A percentile compares a stretch with the other conserved stretches of the same genome.
phyloP scores from a whole-genome alignment of 768 basidiomycete genomes.

The Termitomyces titanicus region DNA sequence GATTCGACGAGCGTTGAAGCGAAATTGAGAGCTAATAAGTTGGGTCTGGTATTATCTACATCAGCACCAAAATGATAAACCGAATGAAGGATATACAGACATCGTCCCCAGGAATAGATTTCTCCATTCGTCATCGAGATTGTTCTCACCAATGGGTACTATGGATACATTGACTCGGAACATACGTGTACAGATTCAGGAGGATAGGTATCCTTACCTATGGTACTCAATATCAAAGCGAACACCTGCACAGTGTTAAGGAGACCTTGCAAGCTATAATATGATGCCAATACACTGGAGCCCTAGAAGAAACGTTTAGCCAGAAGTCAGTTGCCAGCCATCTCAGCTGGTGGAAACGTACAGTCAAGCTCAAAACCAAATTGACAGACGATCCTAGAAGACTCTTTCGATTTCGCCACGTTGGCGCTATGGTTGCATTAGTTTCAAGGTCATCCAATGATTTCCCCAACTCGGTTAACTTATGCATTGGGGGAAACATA shows the following conservation, averaged over 20 bases:
- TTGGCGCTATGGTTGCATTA: constrained; percentile 43
- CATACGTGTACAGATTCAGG: background rate
- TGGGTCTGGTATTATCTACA: constrained; percentile 44
- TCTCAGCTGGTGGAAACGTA: constrained; percentile 24
- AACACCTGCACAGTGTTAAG: constrained; percentile 70
- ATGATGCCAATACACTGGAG: constrained; percentile 63
- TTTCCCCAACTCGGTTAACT: constrained; percentile 41
- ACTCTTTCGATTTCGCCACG: constrained; percentile 53
- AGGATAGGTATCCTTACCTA: constrained; percentile 36
- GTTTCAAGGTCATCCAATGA: constrained; percentile 58
- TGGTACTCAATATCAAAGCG: constrained; percentile 63
- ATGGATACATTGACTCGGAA: constrained; percentile 1
- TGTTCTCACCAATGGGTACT: constrained; percentile 36
- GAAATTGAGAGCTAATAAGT: constrained; percentile 72
- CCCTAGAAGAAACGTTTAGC: constrained; percentile 37
- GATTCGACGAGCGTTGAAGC: constrained; percentile 57
- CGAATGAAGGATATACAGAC: constrained; percentile 31
- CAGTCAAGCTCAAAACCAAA: constrained; percentile 51
- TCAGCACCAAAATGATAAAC: constrained; percentile 1
- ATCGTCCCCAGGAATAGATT: constrained; percentile 64
- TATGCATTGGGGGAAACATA: constrained; percentile 67
- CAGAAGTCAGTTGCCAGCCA: background rate
- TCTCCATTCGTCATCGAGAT: constrained; percentile 49
- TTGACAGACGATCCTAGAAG: constrained; percentile 46
- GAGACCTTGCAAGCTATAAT: constrained; percentile 69